These are phyloP conservation scores for Capsella rubella DNA, from an alignment of 441 rosid species.

Conservation along the genomic window DNA sequence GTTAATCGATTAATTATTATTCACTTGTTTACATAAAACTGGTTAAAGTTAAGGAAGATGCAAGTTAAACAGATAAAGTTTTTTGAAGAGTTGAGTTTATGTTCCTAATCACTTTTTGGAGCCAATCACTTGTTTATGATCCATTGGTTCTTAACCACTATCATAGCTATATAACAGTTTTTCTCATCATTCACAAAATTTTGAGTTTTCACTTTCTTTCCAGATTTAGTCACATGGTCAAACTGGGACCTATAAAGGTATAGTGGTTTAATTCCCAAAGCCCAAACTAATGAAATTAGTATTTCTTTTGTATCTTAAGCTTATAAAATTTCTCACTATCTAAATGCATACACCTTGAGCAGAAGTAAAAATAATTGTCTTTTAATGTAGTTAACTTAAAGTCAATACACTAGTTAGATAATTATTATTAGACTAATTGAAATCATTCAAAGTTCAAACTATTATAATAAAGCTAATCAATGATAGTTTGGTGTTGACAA, in stretches of 20 bases:
- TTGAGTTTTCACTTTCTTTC: constrained; percentile 39
- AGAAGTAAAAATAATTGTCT: no score
- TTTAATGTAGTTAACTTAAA: no score
- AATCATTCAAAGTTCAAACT: constrained; percentile 36
- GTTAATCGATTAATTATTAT: not conserved
- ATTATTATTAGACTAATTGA: not conserved
- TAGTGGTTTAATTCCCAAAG: constrained; percentile 13
- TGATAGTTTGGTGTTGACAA: no score
- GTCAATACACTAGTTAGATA: no score
- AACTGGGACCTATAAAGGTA: constrained; percentile 2
- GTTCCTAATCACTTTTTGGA: no score
- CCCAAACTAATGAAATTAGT: not conserved
- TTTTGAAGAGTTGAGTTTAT: no score
- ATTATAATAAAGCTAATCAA: not conserved
- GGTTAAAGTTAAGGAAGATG: not conserved
- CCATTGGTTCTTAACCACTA: not conserved
- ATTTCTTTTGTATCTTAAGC: no score
- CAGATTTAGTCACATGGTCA: constrained; percentile 7
- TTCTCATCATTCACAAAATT: not conserved
- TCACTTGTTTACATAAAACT: not conserved
- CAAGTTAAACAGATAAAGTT: not conserved
- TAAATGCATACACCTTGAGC: no score
- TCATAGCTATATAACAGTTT: not conserved
- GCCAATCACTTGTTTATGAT: not conserved
- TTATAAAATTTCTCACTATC: no score